Conservation (phyloP, 164 flowering plant species). For the Piper longum region DNA sequence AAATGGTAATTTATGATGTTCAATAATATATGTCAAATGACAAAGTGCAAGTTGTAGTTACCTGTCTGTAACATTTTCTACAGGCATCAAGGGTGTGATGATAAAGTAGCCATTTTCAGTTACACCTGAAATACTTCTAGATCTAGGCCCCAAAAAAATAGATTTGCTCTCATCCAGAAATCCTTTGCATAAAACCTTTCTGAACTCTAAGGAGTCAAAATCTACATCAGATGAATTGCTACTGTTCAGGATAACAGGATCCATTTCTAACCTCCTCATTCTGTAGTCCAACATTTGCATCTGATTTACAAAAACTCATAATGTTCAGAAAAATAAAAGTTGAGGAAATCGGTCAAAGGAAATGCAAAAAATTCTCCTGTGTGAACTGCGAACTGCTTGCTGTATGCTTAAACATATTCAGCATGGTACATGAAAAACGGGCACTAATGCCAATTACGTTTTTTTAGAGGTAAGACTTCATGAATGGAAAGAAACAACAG, state of each 20-base stretch:
- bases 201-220: constrained; percentile 49
- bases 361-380: background rate
- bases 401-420: too few species aligned
- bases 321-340: background rate
- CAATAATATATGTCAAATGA: too few species aligned
- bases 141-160: constrained; percentile 79
- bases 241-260: constrained; percentile 30
- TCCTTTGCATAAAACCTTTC: constrained; percentile 60
- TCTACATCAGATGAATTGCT: constrained; percentile 19
- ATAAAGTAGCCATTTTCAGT: constrained; percentile 91
- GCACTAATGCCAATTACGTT: too few species aligned
- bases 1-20: background rate
- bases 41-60: constrained; percentile 12
- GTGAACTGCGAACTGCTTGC: too few species aligned
- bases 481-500: too few species aligned
- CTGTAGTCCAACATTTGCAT: constrained; percentile 46
- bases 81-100: constrained; percentile 68
- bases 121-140: constrained; percentile 91
- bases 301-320: constrained; percentile 14
- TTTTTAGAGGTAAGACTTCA: too few species aligned
- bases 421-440: too few species aligned
- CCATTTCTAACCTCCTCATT: constrained; percentile 32
- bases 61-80: constrained; percentile 45
- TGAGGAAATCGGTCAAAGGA: background rate
- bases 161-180: constrained; percentile 69